Evolutionary conservation across 192 early-diverging fungal genomes (phyloP).

Genomic region (Glomus cerebriforme): DNA sequence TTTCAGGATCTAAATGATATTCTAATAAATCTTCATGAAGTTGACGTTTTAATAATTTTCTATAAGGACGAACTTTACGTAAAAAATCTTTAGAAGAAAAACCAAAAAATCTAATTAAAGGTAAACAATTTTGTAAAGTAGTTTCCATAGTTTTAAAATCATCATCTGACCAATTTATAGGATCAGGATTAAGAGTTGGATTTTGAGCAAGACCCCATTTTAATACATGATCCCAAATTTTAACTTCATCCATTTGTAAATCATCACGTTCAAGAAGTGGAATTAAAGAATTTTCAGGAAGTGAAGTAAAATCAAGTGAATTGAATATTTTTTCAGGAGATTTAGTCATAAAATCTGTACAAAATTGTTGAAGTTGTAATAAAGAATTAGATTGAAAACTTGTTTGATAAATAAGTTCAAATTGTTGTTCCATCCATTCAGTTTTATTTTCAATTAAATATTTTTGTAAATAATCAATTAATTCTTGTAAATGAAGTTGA

Average conservation of each 20-base stretch:
- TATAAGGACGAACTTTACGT: background rate
- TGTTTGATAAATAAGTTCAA: background rate
- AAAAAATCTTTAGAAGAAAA: background rate
- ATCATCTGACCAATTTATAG: background rate
- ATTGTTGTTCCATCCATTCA: background rate
- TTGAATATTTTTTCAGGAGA: slow-evolving; percentile 5
- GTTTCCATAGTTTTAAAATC: background rate
- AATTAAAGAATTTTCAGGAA: background rate
- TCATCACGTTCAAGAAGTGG: background rate
- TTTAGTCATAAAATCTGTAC: background rate
- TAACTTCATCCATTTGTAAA: slow-evolving; percentile 14
- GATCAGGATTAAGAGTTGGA: background rate
- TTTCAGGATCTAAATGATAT: background rate
- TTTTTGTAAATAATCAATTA: background rate
- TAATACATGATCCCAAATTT: slow-evolving; percentile 10
- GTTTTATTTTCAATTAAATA: background rate
- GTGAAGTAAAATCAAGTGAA: background rate
- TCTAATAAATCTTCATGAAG: background rate
- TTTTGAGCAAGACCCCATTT: slow-evolving; percentile 23
- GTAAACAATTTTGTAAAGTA: background rate
- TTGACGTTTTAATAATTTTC: background rate
- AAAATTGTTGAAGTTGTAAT: background rate
- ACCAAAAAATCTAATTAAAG: slow-evolving; percentile 1
- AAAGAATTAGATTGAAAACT: background rate
- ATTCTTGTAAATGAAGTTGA: slow-evolving; percentile 10